Evolutionary conservation across 345 rosid species (phyloP).

Genomic region (Linum usitatissimum): DNA sequence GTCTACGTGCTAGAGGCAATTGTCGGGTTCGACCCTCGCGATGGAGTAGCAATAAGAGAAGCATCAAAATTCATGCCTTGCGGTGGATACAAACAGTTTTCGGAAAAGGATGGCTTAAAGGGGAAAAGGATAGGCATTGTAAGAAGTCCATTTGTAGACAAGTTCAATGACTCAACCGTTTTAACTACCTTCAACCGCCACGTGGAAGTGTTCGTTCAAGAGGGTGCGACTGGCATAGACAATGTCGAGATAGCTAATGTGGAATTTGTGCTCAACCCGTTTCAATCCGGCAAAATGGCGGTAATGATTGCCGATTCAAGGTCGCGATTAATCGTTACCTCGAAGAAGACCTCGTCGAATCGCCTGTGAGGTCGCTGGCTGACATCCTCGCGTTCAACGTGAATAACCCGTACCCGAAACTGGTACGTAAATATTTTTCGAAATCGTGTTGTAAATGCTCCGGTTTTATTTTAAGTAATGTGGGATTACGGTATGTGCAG

Average conservation of each 20-base stretch:
- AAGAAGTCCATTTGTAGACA: slow-evolving; percentile 10
- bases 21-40: slow-evolving; percentile 25
- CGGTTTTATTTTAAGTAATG: too few species aligned
- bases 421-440: slow-evolving; percentile 17
- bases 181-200: slow-evolving; percentile 7
- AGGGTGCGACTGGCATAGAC: slow-evolving; percentile 23
- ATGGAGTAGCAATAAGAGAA: slow-evolving; percentile 15
- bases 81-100: slow-evolving; percentile 31
- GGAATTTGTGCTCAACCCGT: slow-evolving; percentile 3
- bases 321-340: slow-evolving; percentile 24
- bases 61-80: slow-evolving; percentile 19
- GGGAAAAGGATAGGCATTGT: slow-evolving; percentile 28
- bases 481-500: neutral
- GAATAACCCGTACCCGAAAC: slow-evolving; percentile 23
- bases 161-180: slow-evolving; percentile 10
- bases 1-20: slow-evolving; percentile 24
- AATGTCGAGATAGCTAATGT: slow-evolving; percentile 17
- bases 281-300: slow-evolving; percentile 8
- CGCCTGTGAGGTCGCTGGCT: slow-evolving; percentile 30
- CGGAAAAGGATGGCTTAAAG: slow-evolving; percentile 13
- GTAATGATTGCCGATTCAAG: slow-evolving; percentile 26
- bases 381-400: slow-evolving; percentile 27
- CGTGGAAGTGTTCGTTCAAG: slow-evolving; percentile 11
- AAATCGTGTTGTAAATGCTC: neutral
- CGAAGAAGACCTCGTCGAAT: slow-evolving; percentile 17